phyloP scores from a whole-genome alignment of 805 yeast species.

The Metschnikowia shivogae region DNA sequence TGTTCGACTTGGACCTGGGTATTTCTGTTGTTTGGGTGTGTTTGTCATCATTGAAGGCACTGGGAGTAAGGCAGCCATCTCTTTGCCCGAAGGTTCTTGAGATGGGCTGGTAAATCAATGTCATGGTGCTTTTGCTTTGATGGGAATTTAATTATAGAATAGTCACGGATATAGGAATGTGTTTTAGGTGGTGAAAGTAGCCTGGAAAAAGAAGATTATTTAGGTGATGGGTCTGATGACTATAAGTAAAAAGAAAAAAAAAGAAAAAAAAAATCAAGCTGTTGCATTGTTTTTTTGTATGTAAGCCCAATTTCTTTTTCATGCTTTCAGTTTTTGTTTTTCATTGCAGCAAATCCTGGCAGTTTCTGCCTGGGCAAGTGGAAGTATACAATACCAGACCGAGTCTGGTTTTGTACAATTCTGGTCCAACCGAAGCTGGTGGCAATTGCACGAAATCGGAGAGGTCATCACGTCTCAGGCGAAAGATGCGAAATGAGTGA shows the following conservation, averaged over 20 bases:
- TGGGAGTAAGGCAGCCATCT: constrained; percentile 34
- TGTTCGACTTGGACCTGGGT: constrained; percentile 1
- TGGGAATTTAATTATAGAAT: neutral
- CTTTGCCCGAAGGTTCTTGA: constrained; percentile 26
- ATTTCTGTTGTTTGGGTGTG: neutral
- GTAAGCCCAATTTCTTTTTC: constrained; percentile 17
- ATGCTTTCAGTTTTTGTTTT: neutral
- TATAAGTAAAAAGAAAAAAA: constrained; percentile 9
- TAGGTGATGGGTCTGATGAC: constrained; percentile 3
- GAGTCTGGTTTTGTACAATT: no score
- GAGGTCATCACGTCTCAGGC: constrained; percentile 3
- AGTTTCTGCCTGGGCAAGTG: no score
- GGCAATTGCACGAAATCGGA: neutral
- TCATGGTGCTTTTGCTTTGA: constrained; percentile 17
- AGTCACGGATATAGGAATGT: neutral
- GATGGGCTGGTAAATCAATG: constrained; percentile 32
- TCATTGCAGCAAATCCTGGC: neutral
- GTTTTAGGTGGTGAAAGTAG: neutral
- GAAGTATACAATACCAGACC: no score
- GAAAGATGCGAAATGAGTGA: constrained; percentile 4
- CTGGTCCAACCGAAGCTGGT: neutral
- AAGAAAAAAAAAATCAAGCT: constrained; percentile 7
- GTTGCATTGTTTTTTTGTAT: constrained; percentile 12
- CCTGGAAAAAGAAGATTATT: neutral
- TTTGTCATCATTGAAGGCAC: constrained; percentile 15